Conservation (phyloP, 495 filamentous ascomycete genomes). For the Penicillium silybi region DNA sequence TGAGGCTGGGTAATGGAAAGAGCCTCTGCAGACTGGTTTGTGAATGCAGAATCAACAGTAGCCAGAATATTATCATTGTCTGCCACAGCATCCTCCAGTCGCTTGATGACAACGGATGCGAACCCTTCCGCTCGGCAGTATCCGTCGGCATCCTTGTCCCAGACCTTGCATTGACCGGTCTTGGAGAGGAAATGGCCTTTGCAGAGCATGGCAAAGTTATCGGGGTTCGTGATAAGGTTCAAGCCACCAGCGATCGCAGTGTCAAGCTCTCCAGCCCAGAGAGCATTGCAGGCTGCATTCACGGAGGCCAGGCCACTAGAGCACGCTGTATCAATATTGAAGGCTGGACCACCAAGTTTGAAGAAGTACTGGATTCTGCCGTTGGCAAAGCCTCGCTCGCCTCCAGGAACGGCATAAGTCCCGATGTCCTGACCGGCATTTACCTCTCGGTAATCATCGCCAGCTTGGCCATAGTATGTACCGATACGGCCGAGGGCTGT, state of each 20-base stretch:
- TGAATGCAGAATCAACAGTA: slow-evolving; percentile 24
- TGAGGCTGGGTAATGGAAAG: slow-evolving; percentile 48
- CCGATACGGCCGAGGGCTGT: slow-evolving; percentile 54
- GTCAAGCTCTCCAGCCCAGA: slow-evolving; percentile 64
- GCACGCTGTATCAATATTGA: slow-evolving; percentile 73
- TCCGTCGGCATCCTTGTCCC: slow-evolving; percentile 64
- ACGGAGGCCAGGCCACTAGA: slow-evolving; percentile 52
- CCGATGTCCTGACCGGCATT: slow-evolving; percentile 70
- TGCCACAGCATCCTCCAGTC: slow-evolving; percentile 40
- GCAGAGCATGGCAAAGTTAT: slow-evolving; percentile 65
- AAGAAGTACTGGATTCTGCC: slow-evolving; percentile 49
- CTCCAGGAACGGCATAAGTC: slow-evolving; percentile 76
- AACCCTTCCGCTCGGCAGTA: slow-evolving; percentile 60
- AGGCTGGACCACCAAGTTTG: slow-evolving; percentile 64
- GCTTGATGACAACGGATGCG: slow-evolving; percentile 42
- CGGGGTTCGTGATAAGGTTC: slow-evolving; percentile 62
- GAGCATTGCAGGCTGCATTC: slow-evolving; percentile 58
- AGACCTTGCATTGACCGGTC: slow-evolving; percentile 55
- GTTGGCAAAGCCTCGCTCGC: slow-evolving; percentile 64
- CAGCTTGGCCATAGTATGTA: slow-evolving; percentile 74
- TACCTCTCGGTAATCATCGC: slow-evolving; percentile 74
- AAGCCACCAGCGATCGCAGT: slow-evolving; percentile 69
- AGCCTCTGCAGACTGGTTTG: slow-evolving; percentile 46
- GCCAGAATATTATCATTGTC: slow-evolving; percentile 45
- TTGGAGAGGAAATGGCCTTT: slow-evolving; percentile 66